Base-by-base conservation (phyloP, 2,329 filamentous ascomycete species). In the Didymella pomorum region DNA sequence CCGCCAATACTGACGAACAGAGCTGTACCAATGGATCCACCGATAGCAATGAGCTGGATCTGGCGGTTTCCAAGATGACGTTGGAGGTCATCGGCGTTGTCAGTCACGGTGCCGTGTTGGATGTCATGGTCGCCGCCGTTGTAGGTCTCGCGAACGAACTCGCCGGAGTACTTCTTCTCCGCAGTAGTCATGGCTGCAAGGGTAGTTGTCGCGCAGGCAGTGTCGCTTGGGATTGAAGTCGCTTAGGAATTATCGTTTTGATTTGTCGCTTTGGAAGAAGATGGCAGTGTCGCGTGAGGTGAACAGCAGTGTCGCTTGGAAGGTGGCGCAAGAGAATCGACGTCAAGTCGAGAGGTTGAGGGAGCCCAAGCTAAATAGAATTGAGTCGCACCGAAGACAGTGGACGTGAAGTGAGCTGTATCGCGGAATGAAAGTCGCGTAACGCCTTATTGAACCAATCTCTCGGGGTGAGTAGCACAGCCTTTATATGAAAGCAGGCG, bases 1-100 rank as follows among this genome's bases (percentile, higher is more conserved):
- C 79, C 78, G 56, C 86, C 86, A 62, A 89, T 88, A 66, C 81
- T 85, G 68, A 88, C 83, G 75, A 88, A 88, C 52, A 87, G 78
- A 2, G 83, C 76, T 42, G 76, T 79, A 48, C 77, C 77, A 47
- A 79, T 78, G 49, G 71, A 74, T 31, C 77, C 77, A 45, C 77
- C 77, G 55, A 79, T 77, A 50, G 76, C 77, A 37, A 79, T 79
- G 18, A 76, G 69, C 55, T 79, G 77, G 21, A 79, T 78, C 55
- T 78, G 76, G 31, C 76, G 74, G 48, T 78, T 78, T 33, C 72
- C 73, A 10, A 79, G 73, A 62, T 72, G 72, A 46, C 76, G 74
- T 59, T 77, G 74, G 16, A 79, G 69, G 50, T 76, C 71, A 62
- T 77, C 74, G 51, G 69, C 63, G 48, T 76, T 75, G 61, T 76